These are phyloP conservation scores for Rhizopogon sp. DNA, from an alignment of 768 basidiomycete genomes.

Conservation along the genomic window DNA sequence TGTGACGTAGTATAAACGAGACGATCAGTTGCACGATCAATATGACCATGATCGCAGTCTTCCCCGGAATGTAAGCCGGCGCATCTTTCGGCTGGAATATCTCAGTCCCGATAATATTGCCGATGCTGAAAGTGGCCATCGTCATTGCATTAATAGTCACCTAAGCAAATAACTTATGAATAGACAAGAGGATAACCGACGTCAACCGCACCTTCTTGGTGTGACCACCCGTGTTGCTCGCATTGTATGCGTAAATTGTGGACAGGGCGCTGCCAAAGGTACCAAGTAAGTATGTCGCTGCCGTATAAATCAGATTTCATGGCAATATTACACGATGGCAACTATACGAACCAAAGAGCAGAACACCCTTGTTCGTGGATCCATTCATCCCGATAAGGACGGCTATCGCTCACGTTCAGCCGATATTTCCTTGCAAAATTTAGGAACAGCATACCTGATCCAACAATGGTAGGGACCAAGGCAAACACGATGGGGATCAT, in stretches of 20 bases:
- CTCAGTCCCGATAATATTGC: slow-evolving; percentile 60
- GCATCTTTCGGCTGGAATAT: slow-evolving; percentile 61
- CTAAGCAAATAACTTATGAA: slow-evolving; percentile 8
- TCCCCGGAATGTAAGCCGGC: slow-evolving; percentile 60
- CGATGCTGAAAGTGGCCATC: slow-evolving; percentile 46
- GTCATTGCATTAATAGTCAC: slow-evolving; percentile 62
- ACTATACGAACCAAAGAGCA: slow-evolving; percentile 47
- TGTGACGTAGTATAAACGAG: slow-evolving; percentile 44
- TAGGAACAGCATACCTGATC: slow-evolving; percentile 34
- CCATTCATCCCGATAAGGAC: slow-evolving; percentile 51
- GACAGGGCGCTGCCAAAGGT: slow-evolving; percentile 58
- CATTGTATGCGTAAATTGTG: slow-evolving; percentile 59
- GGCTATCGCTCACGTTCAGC: slow-evolving; percentile 20
- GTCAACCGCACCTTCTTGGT: slow-evolving; percentile 50
- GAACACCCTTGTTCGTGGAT: slow-evolving; percentile 41
- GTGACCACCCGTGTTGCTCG: slow-evolving; percentile 58
- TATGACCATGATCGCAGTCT: slow-evolving; percentile 59
- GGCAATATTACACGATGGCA: not conserved
- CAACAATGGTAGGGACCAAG: slow-evolving; percentile 54
- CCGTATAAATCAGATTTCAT: not conserved
- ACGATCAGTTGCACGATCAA: slow-evolving; percentile 47
- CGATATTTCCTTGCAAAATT: not conserved
- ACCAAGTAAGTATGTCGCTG: slow-evolving; percentile 46
- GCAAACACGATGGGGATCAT: slow-evolving; percentile 59
- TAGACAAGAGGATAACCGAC: not conserved